Percentiles rank a stretch among this genome's conserved stretches.
phyloP scores from a whole-genome alignment of 805 yeast species.

The Candida koratica region DNA sequence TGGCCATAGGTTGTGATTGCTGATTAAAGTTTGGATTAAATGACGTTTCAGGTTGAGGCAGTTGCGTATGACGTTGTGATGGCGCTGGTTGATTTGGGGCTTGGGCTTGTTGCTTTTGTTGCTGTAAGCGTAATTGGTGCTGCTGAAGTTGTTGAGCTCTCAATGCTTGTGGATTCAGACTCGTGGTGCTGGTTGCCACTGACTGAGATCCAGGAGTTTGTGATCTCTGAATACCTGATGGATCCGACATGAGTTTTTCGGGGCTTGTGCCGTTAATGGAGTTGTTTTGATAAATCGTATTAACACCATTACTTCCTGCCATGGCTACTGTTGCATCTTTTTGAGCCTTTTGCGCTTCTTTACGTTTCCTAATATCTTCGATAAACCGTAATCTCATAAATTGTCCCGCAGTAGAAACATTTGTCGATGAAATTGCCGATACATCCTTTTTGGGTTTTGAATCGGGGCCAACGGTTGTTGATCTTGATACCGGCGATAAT shows the following conservation, averaged over 20 bases:
- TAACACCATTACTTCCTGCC: conserved; percentile 18
- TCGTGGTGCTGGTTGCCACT: too few species aligned
- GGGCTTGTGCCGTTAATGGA: conserved; percentile 16
- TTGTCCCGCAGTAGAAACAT: conserved; percentile 36
- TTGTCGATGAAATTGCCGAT: conserved; percentile 6
- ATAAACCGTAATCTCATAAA: conserved; percentile 84
- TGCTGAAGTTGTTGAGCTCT: conserved; percentile 17
- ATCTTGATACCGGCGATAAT: conserved; percentile 14
- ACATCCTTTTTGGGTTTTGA: conserved; percentile 11
- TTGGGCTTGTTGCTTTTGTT: conserved; percentile 16
- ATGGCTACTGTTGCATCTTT: conserved; percentile 41
- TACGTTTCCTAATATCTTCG: conserved; percentile 76
- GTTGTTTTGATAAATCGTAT: conserved; percentile 17
- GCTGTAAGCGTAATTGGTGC: conserved; percentile 18
- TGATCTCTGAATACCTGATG: conserved; percentile 15
- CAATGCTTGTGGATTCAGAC: conserved; percentile 14
- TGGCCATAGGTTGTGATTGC: conserved; percentile 13
- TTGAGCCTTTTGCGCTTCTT: conserved; percentile 42
- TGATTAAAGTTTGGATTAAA: conserved; percentile 10
- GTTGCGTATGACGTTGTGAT: conserved; percentile 9
- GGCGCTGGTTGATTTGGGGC: conserved; percentile 12
- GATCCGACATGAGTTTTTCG: conserved; percentile 14
- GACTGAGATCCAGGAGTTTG: conserved; percentile 17
- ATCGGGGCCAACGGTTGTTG: conserved; percentile 12
- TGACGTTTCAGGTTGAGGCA: conserved; percentile 8